These are phyloP conservation scores for Yarrowia sp. DNA, from an alignment of 805 yeast genomes.

Conservation along the genomic window DNA sequence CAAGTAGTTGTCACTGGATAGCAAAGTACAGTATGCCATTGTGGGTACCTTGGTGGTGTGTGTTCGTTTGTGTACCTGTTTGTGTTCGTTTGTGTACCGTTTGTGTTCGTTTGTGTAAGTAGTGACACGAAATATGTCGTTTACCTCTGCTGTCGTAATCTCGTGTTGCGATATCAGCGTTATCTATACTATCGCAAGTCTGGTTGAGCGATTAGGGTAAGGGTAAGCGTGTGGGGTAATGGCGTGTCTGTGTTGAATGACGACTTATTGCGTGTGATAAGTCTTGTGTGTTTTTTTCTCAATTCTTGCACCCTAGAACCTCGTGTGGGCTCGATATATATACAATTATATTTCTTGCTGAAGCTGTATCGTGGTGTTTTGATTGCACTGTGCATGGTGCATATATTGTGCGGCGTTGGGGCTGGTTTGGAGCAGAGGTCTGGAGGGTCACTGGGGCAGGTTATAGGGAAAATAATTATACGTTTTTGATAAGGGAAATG, in stretches of 20 bases:
- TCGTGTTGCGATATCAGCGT: neutral
- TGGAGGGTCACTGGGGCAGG: too few species aligned
- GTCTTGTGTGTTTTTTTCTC: neutral
- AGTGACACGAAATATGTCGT: too few species aligned
- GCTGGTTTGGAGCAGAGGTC: too few species aligned
- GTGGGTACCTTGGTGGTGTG: neutral
- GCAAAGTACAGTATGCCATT: conserved; percentile 38
- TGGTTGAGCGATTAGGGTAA: conserved; percentile 13
- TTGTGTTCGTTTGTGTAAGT: neutral
- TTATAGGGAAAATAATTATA: neutral
- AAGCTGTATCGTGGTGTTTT: conserved; percentile 13
- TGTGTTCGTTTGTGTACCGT: neutral
- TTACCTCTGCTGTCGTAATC: neutral
- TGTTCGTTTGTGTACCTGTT: neutral
- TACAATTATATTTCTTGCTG: neutral
- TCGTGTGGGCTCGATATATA: neutral
- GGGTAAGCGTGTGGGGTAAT: neutral
- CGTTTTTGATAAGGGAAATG: too few species aligned
- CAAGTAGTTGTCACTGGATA: conserved; percentile 45
- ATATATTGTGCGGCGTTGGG: conserved; percentile 16
- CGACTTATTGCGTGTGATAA: neutral
- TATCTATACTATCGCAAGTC: conserved; percentile 1
- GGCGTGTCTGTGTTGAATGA: neutral
- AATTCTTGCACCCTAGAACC: too few species aligned
- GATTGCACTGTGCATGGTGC: conserved; percentile 19